phyloP scores from a whole-genome alignment of 441 rosid species.

The Populus hybrid region DNA sequence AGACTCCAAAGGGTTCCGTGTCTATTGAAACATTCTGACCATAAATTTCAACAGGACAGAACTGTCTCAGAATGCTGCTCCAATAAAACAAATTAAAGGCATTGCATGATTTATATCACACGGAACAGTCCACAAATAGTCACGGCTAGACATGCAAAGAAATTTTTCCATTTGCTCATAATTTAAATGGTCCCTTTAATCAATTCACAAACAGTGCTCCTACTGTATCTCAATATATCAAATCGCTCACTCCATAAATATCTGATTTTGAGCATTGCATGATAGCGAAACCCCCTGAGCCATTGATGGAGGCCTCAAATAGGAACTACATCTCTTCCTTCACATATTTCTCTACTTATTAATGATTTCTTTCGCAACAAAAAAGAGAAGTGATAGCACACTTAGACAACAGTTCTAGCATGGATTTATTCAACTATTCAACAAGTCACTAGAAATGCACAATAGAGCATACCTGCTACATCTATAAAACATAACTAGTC shows the following conservation, averaged over 20 bases:
- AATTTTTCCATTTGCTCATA: neutral
- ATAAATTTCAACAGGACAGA: neutral
- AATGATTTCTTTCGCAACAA: neutral
- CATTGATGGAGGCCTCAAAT: neutral
- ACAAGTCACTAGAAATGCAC: neutral
- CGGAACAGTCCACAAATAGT: neutral
- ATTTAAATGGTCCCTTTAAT: neutral
- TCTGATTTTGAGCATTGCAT: neutral
- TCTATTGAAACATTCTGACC: neutral
- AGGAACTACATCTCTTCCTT: neutral
- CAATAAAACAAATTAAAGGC: neutral
- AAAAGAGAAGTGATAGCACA: neutral
- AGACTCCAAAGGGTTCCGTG: neutral
- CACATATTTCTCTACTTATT: neutral
- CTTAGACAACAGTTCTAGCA: neutral
- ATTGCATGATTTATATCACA: neutral
- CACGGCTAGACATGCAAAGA: neutral
- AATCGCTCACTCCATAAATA: neutral
- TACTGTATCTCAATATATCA: neutral
- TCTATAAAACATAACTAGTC: constrained; percentile 74
- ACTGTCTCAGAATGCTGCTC: neutral
- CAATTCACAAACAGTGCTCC: neutral
- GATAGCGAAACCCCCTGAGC: neutral
- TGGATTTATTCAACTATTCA: neutral
- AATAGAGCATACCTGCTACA: constrained; percentile 72